Conservation (phyloP, 805 yeast species). For the Yarrowia deformans region DNA sequence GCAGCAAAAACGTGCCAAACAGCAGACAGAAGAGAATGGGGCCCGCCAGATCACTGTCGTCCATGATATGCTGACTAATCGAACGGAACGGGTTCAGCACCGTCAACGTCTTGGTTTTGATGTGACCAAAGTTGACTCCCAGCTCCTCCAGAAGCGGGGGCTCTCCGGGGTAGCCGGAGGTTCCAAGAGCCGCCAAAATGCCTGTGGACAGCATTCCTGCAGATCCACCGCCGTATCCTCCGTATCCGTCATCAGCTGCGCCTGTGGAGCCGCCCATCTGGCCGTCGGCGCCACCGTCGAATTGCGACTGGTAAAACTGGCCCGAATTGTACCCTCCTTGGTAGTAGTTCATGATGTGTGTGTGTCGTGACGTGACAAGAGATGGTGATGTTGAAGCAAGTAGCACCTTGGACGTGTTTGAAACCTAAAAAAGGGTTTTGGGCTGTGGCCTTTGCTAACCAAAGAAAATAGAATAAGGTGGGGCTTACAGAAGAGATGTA, state of each 20-base stretch:
- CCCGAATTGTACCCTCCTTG: slow-evolving; percentile 29
- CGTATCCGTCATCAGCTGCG: slow-evolving; percentile 13
- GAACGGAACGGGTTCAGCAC: slow-evolving; percentile 79
- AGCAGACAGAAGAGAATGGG: slow-evolving; percentile 87
- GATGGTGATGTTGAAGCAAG: slow-evolving; percentile 28
- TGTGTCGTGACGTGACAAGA: slow-evolving; percentile 27
- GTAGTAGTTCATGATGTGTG: slow-evolving; percentile 37
- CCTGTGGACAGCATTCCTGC: slow-evolving; percentile 68
- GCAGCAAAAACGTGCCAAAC: slow-evolving; percentile 80
- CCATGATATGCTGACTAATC: slow-evolving; percentile 75
- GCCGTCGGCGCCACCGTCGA: slow-evolving; percentile 18
- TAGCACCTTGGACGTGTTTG: slow-evolving; percentile 23
- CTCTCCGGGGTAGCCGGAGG: slow-evolving; percentile 94
- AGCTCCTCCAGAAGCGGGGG: slow-evolving; percentile 90
- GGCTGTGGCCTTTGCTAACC: neutral
- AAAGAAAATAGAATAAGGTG: neutral
- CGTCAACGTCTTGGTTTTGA: slow-evolving; percentile 71
- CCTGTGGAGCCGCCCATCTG: slow-evolving; percentile 33
- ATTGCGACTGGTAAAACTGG: slow-evolving; percentile 37
- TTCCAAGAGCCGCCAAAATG: slow-evolving; percentile 87
- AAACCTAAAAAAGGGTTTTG: neutral
- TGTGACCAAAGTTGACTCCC: slow-evolving; percentile 91
- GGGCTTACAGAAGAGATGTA: neutral
- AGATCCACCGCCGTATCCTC: slow-evolving; percentile 39
- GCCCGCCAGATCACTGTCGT: slow-evolving; percentile 93